Conservation (phyloP, 2,329 filamentous ascomycete species). For the Fusarium sp. region DNA sequence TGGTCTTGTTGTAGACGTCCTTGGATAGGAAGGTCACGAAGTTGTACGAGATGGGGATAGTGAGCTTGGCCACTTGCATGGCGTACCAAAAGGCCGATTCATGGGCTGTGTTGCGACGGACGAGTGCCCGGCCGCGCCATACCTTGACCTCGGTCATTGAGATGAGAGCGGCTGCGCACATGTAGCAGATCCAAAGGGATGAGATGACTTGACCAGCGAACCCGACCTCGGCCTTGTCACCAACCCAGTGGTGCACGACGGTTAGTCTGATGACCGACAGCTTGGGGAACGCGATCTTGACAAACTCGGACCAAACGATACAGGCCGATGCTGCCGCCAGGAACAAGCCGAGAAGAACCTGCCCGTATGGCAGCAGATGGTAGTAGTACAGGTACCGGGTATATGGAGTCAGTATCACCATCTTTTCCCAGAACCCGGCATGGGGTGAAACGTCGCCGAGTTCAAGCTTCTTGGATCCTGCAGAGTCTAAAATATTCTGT, state of each 20-base stretch:
- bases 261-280: slow-evolving; percentile 76
- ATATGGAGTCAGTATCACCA: slow-evolving; percentile 79
- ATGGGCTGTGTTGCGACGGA: slow-evolving; percentile 88
- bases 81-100: slow-evolving; percentile 98
- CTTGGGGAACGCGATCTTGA: slow-evolving; percentile 82
- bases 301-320: slow-evolving; percentile 93
- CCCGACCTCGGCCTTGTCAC: slow-evolving; percentile 78
- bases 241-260: slow-evolving; percentile 80
- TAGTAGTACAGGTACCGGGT: slow-evolving; percentile 83
- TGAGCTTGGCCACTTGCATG: slow-evolving; percentile 90
- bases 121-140: slow-evolving; percentile 95
- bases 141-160: slow-evolving; percentile 94
- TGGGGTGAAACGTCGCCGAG: slow-evolving; percentile 71
- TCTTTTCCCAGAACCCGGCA: slow-evolving; percentile 63
- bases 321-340: slow-evolving; percentile 80
- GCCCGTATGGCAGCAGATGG: slow-evolving; percentile 75
- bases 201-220: slow-evolving; percentile 89
- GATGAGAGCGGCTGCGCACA: slow-evolving; percentile 89
- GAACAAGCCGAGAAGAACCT: slow-evolving; percentile 72
- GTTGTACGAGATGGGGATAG: slow-evolving; percentile 93
- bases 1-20: slow-evolving; percentile 78
- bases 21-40: slow-evolving; percentile 89
- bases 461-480: slow-evolving; percentile 81
- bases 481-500: slow-evolving; percentile 86
- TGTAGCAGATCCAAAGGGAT: slow-evolving; percentile 92